Evolutionary conservation across 495 filamentous ascomycete genomes (phyloP).

Genomic region (Penicillium nucicola): DNA sequence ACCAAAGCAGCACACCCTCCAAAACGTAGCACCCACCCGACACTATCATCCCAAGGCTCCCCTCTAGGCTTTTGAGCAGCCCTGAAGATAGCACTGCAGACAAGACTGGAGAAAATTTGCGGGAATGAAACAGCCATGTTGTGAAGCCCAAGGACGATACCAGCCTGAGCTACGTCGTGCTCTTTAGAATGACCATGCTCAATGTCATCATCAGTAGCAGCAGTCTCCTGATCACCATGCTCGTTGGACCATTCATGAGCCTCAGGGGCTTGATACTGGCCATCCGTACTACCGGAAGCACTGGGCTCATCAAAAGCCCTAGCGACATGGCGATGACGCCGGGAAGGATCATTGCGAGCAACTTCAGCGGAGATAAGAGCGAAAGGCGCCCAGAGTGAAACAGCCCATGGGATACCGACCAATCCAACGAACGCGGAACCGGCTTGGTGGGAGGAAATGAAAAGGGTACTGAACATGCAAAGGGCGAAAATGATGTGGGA

Average conservation of each 20-base stretch:
- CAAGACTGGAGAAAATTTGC: slow-evolving; percentile 81
- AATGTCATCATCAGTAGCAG: slow-evolving; percentile 13
- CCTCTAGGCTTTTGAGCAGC: slow-evolving; percentile 79
- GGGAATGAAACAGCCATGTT: slow-evolving; percentile 88
- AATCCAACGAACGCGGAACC: slow-evolving; percentile 73
- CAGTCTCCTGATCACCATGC: neutral
- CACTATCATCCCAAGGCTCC: slow-evolving; percentile 76
- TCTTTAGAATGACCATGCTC: slow-evolving; percentile 22
- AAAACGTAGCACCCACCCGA: slow-evolving; percentile 78
- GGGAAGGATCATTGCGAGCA: slow-evolving; percentile 67
- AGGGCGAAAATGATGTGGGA: slow-evolving; percentile 75
- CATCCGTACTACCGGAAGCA: neutral
- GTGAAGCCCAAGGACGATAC: slow-evolving; percentile 85
- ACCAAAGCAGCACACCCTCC: slow-evolving; percentile 74
- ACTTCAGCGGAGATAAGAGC: slow-evolving; percentile 89
- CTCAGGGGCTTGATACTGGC: slow-evolving; percentile 5
- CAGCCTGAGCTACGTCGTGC: slow-evolving; percentile 58
- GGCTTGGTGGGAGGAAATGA: slow-evolving; percentile 61
- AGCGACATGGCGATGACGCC: slow-evolving; percentile 40
- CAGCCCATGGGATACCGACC: slow-evolving; percentile 82
- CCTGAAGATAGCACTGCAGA: slow-evolving; percentile 76
- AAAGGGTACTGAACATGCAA: slow-evolving; percentile 77
- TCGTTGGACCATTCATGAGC: slow-evolving; percentile 7
- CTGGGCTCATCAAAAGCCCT: slow-evolving; percentile 2
- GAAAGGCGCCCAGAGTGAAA: slow-evolving; percentile 89